phyloP scores from a whole-genome alignment of 2,329 filamentous ascomycete species.

The Aspergillus puulaauensis region DNA sequence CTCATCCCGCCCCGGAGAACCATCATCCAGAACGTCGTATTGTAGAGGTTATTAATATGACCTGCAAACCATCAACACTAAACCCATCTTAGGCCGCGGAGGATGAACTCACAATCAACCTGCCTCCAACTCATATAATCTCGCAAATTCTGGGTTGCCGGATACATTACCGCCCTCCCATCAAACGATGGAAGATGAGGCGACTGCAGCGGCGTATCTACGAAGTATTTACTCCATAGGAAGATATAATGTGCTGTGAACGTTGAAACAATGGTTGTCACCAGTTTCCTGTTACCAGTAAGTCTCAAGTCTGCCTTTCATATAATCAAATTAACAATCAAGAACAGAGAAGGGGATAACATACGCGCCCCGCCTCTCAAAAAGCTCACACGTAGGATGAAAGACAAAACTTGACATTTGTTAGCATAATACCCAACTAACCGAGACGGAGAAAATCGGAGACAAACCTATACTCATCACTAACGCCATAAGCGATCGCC shows the following conservation, averaged over 20 bases:
- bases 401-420: slow-evolving; percentile 73
- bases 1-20: slow-evolving; percentile 75
- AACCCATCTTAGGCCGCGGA: neutral
- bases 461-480: slow-evolving; percentile 74
- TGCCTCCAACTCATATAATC: slow-evolving; percentile 98
- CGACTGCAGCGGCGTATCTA: slow-evolving; percentile 65
- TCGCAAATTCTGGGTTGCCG: slow-evolving; percentile 73
- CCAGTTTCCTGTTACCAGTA: slow-evolving; percentile 68
- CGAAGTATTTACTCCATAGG: slow-evolving; percentile 75
- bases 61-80: slow-evolving; percentile 49
- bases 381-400: slow-evolving; percentile 76
- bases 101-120: slow-evolving; percentile 74
- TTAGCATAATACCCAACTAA: neutral
- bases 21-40: slow-evolving; percentile 92
- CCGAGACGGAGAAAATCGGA: neutral
- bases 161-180: slow-evolving; percentile 86
- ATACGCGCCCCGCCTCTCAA: slow-evolving; percentile 79
- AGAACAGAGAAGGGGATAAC: slow-evolving; percentile 15
- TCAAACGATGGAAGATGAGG: slow-evolving; percentile 84
- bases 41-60: slow-evolving; percentile 98
- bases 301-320: neutral
- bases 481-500: slow-evolving; percentile 85
- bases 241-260: slow-evolving; percentile 91
- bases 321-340: neutral
- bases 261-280: slow-evolving; percentile 85